Percentiles rank a stretch among this genome's conserved stretches.
Evolutionary conservation across 805 yeast species (phyloP).

Genomic region (Schwanniomyces yamadae): DNA sequence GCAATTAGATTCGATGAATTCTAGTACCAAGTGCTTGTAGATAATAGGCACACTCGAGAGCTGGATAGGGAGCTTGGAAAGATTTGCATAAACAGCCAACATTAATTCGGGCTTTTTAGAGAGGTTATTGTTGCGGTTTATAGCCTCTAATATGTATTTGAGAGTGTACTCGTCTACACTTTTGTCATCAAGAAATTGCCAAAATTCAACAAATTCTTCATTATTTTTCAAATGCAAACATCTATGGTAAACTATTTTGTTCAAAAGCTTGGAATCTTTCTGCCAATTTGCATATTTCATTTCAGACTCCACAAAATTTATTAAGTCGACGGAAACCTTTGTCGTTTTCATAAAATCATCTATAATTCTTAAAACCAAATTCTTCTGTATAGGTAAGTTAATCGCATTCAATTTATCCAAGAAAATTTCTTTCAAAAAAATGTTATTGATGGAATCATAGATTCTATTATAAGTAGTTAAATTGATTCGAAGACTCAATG

Average conservation of each 20-base stretch:
- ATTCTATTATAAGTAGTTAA: conserved; percentile 37
- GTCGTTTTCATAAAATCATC: conserved; percentile 37
- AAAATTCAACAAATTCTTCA: conserved; percentile 3
- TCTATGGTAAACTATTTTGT: conserved; percentile 24
- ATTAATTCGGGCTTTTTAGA: conserved; percentile 3
- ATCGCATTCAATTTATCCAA: conserved; percentile 30
- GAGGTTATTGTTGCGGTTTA: conserved; percentile 8
- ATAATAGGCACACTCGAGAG: conserved; percentile 5
- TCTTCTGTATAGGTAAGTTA: conserved; percentile 33
- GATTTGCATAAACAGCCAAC: conserved; percentile 4
- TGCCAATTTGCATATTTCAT: conserved; percentile 29
- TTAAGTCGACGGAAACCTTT: conserved; percentile 22
- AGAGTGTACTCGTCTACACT: conserved; percentile 10
- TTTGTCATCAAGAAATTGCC: background rate
- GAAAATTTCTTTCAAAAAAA: conserved; percentile 37
- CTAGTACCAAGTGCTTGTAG: conserved; percentile 3
- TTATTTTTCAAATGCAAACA: conserved; percentile 4
- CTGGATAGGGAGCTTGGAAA: background rate
- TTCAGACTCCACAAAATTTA: conserved; percentile 34
- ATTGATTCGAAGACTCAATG: conserved; percentile 25
- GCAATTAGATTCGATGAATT: background rate
- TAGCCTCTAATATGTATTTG: conserved; percentile 18
- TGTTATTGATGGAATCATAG: conserved; percentile 37
- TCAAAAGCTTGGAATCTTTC: conserved; percentile 24
- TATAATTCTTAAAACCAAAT: conserved; percentile 27